Percentiles rank a stretch among this genome's conserved stretches.
phyloP scores from a whole-genome alignment of 2,329 filamentous ascomycete genomes.

The Arachnomyces sp. region DNA sequence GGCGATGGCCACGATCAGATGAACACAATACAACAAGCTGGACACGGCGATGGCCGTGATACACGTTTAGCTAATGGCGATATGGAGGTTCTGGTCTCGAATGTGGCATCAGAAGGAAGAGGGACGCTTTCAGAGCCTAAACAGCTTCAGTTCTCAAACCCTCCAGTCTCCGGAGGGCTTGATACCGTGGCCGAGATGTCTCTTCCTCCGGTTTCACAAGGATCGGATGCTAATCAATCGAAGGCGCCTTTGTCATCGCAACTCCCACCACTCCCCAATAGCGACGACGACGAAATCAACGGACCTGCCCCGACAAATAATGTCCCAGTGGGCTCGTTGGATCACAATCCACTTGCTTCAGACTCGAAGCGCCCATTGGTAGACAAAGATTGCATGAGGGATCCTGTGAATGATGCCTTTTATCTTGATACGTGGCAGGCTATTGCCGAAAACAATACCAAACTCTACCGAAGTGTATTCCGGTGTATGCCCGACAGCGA shows the following conservation, averaged over 20 bases:
- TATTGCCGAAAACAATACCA: conserved; percentile 89
- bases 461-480: conserved; percentile 87
- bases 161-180: no score
- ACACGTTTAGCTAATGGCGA: conserved; percentile 57
- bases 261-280: conserved; percentile 53
- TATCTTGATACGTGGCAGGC: conserved; percentile 82
- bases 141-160: conserved; percentile 27
- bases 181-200: no score
- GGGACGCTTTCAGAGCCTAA: conserved; percentile 50
- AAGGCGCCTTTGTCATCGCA: no score
- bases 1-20: conserved; percentile 72
- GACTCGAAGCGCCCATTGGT: conserved; percentile 69
- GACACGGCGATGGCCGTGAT: conserved; percentile 59
- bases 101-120: conserved; percentile 57
- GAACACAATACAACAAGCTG: conserved; percentile 56
- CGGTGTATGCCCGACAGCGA: conserved; percentile 95
- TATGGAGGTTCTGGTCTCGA: conserved; percentile 64
- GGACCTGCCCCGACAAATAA: conserved; percentile 54
- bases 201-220: neutral
- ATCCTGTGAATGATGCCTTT: conserved; percentile 76
- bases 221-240: neutral
- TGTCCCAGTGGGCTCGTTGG: conserved; percentile 13
- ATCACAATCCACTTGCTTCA: conserved; percentile 41
- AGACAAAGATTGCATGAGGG: conserved; percentile 87
- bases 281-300: conserved; percentile 75